A percentile compares a stretch with the other conserved stretches of the same genome.
phyloP scores from a whole-genome alignment of 805 yeast genomes.

The Pichia membranifaciens region DNA sequence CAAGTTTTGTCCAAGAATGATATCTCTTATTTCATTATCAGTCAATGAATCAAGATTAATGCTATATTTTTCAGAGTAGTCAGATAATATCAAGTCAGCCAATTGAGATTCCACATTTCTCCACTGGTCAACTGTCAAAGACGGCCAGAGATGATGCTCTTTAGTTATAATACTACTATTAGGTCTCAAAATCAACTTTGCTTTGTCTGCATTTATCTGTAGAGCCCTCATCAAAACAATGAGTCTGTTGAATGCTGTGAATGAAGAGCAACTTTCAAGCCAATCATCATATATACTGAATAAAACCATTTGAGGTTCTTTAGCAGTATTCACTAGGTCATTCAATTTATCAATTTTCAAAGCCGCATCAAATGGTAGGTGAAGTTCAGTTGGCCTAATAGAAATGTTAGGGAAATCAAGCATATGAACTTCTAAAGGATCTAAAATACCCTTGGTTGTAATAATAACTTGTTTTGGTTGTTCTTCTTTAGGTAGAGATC shows the following conservation, averaged over 20 bases:
- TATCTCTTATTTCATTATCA: conserved; percentile 87
- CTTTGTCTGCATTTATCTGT: conserved; percentile 67
- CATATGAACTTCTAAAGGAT: conserved; percentile 96
- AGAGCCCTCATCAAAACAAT: conserved; percentile 78
- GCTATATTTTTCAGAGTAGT: conserved; percentile 78
- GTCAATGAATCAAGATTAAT: conserved; percentile 84
- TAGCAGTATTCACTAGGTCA: conserved; percentile 75
- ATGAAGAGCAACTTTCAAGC: conserved; percentile 75
- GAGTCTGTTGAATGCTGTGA: conserved; percentile 89
- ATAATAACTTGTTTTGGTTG: conserved; percentile 91
- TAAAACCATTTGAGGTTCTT: conserved; percentile 87
- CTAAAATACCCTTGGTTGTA: conserved; percentile 84
- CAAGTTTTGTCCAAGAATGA: conserved; percentile 90
- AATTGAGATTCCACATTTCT: conserved; percentile 78
- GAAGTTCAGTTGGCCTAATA: conserved; percentile 82
- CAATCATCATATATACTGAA: conserved; percentile 94
- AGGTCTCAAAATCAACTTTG: conserved; percentile 70
- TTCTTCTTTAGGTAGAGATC: conserved; percentile 87
- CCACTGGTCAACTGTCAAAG: conserved; percentile 87
- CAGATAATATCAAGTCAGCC: conserved; percentile 80
- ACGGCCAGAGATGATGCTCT: conserved; percentile 90
- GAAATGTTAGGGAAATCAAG: conserved; percentile 90
- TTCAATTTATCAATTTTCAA: conserved; percentile 74
- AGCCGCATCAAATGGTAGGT: conserved; percentile 84
- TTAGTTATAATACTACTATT: conserved; percentile 64